Percentiles rank a stretch among this genome's conserved stretches.
These are phyloP conservation scores for Trichoderma sp. DNA, from an alignment of 2,329 filamentous ascomycete genomes.

Conservation along the genomic window DNA sequence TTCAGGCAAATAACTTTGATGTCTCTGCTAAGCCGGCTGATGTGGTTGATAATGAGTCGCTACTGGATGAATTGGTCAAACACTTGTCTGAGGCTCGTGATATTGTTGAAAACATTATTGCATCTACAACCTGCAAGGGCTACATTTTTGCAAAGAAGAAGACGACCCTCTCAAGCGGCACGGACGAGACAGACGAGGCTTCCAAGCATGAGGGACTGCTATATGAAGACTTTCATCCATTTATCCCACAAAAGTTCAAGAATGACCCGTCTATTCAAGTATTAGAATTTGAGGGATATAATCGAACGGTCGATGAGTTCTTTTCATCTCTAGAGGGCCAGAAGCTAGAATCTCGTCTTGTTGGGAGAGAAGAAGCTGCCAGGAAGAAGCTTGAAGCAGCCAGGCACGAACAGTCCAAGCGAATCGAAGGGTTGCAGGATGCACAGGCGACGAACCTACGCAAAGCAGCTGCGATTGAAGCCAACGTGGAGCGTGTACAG, in stretches of 20 bases:
- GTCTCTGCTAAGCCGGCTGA: slow-evolving; percentile 63
- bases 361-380: slow-evolving; percentile 77
- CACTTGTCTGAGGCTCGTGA: slow-evolving; percentile 68
- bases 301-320: slow-evolving; percentile 92
- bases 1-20: slow-evolving; percentile 69
- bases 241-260: slow-evolving; percentile 76
- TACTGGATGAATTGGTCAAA: slow-evolving; percentile 64
- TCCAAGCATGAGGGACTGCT: slow-evolving; percentile 53
- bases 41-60: slow-evolving; percentile 62
- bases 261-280: slow-evolving; percentile 63
- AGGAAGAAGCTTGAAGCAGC: slow-evolving; percentile 84
- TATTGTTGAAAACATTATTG: slow-evolving; percentile 67
- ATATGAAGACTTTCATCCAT: slow-evolving; percentile 96
- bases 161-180: slow-evolving; percentile 31
- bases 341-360: slow-evolving; percentile 78
- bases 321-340: slow-evolving; percentile 96
- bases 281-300: slow-evolving; percentile 79
- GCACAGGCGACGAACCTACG: slow-evolving; percentile 78
- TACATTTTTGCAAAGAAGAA: slow-evolving; percentile 81
- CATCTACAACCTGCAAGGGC: slow-evolving; percentile 64
- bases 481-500: slow-evolving; percentile 85
- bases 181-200: slow-evolving; percentile 17
- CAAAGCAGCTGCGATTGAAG: slow-evolving; percentile 86
- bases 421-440: slow-evolving; percentile 79
- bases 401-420: slow-evolving; percentile 75